phyloP scores from a whole-genome alignment of 2,329 filamentous ascomycete genomes.

The Cercospora citrullina region DNA sequence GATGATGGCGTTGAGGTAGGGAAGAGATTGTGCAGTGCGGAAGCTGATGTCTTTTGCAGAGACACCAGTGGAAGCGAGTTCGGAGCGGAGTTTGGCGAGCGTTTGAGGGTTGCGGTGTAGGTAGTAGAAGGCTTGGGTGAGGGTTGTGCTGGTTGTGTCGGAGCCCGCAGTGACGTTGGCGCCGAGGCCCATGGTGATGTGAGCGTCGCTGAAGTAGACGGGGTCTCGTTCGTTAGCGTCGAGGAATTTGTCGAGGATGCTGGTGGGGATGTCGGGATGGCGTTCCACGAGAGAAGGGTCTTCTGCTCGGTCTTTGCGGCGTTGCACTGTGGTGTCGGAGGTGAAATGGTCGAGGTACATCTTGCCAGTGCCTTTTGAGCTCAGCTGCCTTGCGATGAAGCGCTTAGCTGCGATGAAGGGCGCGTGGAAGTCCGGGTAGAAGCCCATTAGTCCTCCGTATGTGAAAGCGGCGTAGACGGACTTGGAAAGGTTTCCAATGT shows the following conservation, averaged over 20 bases:
- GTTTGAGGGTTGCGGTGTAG: conserved; percentile 31
- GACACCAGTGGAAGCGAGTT: conserved; percentile 10
- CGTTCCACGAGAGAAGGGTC: not conserved
- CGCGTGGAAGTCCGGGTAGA: conserved; percentile 11
- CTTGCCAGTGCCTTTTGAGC: conserved; percentile 15
- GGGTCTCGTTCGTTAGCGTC: conserved; percentile 42
- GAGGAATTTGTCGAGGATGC: conserved; percentile 42
- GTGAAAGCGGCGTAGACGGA: conserved; percentile 11
- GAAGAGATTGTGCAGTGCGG: conserved; percentile 7
- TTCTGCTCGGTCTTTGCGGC: conserved; percentile 12
- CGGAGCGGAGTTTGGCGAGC: conserved; percentile 27
- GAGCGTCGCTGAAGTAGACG: conserved; percentile 40
- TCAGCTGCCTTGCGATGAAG: not conserved
- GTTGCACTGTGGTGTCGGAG: conserved; percentile 9
- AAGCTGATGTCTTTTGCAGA: not conserved
- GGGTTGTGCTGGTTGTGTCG: conserved; percentile 39
- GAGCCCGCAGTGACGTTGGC: conserved; percentile 30
- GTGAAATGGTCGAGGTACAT: conserved; percentile 21
- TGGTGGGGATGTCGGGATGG: not conserved
- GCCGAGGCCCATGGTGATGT: conserved; percentile 38
- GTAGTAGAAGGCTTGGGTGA: conserved; percentile 39
- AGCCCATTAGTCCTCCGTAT: conserved; percentile 15
- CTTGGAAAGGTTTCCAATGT: conserved; percentile 30
- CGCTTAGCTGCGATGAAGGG: conserved; percentile 1
- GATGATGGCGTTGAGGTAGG: conserved; percentile 18